Evolutionary conservation across 2,329 filamentous ascomycete genomes (phyloP).

Genomic region (Fusarium sp.): DNA sequence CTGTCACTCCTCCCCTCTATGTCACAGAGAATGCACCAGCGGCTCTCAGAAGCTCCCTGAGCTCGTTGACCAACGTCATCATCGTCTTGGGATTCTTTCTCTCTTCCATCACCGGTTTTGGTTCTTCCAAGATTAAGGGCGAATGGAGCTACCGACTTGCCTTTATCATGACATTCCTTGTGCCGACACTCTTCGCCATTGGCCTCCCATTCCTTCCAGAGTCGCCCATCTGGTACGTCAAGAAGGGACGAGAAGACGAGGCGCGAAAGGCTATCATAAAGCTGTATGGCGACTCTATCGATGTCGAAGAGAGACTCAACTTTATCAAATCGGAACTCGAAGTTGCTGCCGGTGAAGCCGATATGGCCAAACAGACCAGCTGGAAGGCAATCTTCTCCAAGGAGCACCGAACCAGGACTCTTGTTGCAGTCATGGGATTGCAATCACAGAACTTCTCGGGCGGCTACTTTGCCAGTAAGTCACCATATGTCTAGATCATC

Average conservation of each 20-base stretch:
- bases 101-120: conserved; percentile 47
- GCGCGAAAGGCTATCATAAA: conserved; percentile 46
- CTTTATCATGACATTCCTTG: conserved; percentile 49
- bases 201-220: conserved; percentile 47
- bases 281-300: conserved; percentile 38
- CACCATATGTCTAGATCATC: rapidly evolving
- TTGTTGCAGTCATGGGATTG: conserved; percentile 46
- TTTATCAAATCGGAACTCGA: conserved; percentile 49
- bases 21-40: conserved; percentile 49
- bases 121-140: conserved; percentile 45
- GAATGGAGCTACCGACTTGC: conserved; percentile 47
- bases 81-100: conserved; percentile 49
- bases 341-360: conserved; percentile 40
- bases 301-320: conserved; percentile 42
- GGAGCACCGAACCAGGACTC: conserved; percentile 44
- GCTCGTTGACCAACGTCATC: conserved; percentile 49
- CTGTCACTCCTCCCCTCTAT: conserved; percentile 46
- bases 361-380: conserved; percentile 45
- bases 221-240: conserved; percentile 49
- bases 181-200: conserved; percentile 43
- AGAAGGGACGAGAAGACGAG: conserved; percentile 47
- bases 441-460: conserved; percentile 50
- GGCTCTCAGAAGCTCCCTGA: conserved; percentile 45
- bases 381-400: conserved; percentile 50
- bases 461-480: conserved; percentile 49